phyloP scores from a whole-genome alignment of 2,329 filamentous ascomycete genomes.

The Septoria petroselini region DNA sequence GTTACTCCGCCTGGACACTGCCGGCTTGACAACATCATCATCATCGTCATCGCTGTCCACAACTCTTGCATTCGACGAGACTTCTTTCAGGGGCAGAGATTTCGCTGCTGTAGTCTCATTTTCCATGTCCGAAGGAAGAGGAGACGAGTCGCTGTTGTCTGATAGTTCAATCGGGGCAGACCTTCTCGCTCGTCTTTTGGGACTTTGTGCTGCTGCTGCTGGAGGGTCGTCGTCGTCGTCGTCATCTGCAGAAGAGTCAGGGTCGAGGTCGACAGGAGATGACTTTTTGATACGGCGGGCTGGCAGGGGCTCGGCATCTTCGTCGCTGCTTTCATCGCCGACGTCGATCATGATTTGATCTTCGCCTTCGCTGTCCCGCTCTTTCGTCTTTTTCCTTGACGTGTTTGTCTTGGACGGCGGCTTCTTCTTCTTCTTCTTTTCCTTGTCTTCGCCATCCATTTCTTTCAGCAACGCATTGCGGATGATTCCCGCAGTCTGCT shows the following conservation, averaged over 20 bases:
- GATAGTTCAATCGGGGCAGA: constrained; percentile 18
- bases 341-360: constrained; percentile 25
- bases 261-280: background rate
- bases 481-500: constrained; percentile 53
- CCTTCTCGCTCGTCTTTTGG: constrained; percentile 4
- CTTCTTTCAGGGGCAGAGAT: constrained; percentile 22
- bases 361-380: constrained; percentile 20
- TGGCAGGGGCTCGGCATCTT: background rate
- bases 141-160: constrained; percentile 15
- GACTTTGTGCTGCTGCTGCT: background rate
- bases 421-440: constrained; percentile 29
- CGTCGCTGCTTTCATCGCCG: constrained; percentile 13
- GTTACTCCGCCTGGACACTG: constrained; percentile 37
- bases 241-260: constrained; percentile 3
- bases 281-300: background rate
- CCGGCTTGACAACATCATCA: constrained; percentile 38
- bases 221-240: constrained; percentile 3
- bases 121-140: constrained; percentile 19
- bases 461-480: constrained; percentile 49
- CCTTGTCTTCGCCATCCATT: constrained; percentile 29
- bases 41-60: constrained; percentile 45
- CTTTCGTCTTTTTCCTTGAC: constrained; percentile 16
- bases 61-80: constrained; percentile 36
- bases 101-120: constrained; percentile 10
- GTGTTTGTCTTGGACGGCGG: constrained; percentile 23